Evolutionary conservation across 441 rosid genomes (phyloP).

Genomic region (Erodium texanum): DNA sequence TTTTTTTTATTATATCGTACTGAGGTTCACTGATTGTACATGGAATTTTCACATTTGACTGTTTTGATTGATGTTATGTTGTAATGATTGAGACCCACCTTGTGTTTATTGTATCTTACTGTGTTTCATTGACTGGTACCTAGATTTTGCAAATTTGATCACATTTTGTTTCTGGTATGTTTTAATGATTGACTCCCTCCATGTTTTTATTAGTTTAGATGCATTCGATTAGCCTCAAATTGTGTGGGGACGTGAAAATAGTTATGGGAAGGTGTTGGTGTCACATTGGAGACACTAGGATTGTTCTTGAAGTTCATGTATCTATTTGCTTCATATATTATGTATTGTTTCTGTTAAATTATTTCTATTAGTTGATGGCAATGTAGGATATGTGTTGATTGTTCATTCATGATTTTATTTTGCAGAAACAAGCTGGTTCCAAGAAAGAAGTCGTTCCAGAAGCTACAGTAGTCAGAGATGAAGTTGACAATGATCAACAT

Average conservation of each 20-base stretch:
- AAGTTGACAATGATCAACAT: conserved; percentile 18
- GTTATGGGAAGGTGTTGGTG: background rate
- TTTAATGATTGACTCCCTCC: background rate
- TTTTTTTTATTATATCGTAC: no score
- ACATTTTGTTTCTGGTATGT: no score
- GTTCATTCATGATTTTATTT: conserved; percentile 4
- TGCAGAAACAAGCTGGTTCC: conserved; percentile 19
- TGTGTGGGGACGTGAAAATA: background rate
- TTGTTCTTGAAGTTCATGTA: background rate
- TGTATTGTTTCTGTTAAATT: background rate
- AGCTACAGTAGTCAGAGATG: conserved; percentile 20
- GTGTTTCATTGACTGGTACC: no score
- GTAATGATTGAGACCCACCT: no score
- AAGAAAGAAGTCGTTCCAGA: conserved; percentile 21
- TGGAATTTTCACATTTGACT: no score
- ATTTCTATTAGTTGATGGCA: background rate
- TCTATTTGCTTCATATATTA: background rate
- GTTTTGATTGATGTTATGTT: no score
- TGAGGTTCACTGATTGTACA: no score
- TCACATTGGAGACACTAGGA: background rate
- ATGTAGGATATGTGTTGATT: background rate
- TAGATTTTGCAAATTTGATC: no score
- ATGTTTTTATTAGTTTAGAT: background rate
- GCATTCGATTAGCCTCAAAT: background rate
- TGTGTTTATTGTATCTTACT: no score